phyloP scores from a whole-genome alignment of 768 basidiomycete genomes.

The Psilocybe cyanescens region DNA sequence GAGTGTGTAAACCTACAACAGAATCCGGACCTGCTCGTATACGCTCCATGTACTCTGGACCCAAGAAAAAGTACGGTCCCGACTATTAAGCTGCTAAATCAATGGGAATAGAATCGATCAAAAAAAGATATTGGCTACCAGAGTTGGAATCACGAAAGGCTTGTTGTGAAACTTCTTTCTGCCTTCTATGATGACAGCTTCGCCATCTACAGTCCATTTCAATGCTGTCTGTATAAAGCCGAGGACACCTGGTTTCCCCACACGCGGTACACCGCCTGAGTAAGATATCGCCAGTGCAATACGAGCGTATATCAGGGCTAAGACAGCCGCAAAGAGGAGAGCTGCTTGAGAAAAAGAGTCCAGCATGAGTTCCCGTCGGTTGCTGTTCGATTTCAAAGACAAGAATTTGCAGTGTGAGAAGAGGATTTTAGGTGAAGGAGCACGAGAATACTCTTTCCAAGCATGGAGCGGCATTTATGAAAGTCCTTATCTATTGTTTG shows the following conservation, averaged over 20 bases:
- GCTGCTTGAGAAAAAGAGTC: conserved; percentile 23
- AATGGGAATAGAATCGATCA: neutral
- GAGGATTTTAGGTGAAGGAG: neutral
- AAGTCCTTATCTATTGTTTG: neutral
- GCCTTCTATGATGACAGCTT: conserved; percentile 32
- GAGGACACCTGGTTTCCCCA: conserved; percentile 35
- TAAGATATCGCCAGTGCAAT: conserved; percentile 31
- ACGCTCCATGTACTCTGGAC: conserved; percentile 33
- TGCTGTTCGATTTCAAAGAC: conserved; percentile 6
- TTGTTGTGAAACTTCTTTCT: conserved; percentile 29
- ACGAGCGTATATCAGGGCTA: conserved; percentile 27
- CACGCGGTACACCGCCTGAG: conserved; percentile 33
- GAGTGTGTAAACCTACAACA: conserved; percentile 25
- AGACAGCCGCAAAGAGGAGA: conserved; percentile 19
- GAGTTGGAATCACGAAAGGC: conserved; percentile 39
- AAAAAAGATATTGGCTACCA: conserved; percentile 22
- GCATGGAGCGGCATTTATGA: conserved; percentile 6
- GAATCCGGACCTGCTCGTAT: conserved; percentile 36
- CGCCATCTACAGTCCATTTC: conserved; percentile 34
- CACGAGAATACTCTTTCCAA: neutral
- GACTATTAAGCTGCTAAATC: conserved; percentile 20
- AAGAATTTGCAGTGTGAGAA: conserved; percentile 18
- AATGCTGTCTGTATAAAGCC: conserved; percentile 40
- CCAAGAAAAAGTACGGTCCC: conserved; percentile 37
- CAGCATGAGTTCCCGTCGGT: conserved; percentile 8